Evolutionary conservation across 306 rosid genomes (phyloP).

Genomic region (Chamaecrista fasciculata): DNA sequence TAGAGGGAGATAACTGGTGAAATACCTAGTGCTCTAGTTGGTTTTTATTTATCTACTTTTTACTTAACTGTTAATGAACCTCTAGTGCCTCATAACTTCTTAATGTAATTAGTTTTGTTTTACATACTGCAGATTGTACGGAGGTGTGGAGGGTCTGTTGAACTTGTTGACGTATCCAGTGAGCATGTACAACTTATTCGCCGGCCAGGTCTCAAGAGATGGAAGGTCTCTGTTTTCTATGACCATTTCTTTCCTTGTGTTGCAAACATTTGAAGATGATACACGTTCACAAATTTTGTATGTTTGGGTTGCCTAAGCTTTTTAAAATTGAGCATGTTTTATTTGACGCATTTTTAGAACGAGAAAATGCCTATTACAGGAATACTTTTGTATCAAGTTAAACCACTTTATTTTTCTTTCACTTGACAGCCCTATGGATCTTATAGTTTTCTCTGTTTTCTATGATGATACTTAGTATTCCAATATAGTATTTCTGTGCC

Average conservation of each 20-base stretch:
- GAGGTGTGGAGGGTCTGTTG: slow-evolving; percentile 63
- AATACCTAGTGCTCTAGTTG: slow-evolving; percentile 29
- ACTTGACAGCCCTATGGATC: neutral
- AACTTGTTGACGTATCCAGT: slow-evolving; percentile 75
- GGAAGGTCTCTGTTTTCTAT: slow-evolving; percentile 65
- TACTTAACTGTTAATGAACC: neutral
- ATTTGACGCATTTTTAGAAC: neutral
- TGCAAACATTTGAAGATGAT: slow-evolving; percentile 11
- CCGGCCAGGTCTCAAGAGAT: slow-evolving; percentile 76
- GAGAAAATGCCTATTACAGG: neutral
- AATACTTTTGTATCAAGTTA: neutral
- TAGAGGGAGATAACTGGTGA: slow-evolving; percentile 1
- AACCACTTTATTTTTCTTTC: slow-evolving; percentile 9
- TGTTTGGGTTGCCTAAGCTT: slow-evolving; percentile 5
- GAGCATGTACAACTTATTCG: slow-evolving; percentile 78
- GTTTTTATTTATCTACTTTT: slow-evolving; percentile 12
- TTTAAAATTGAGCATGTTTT: slow-evolving; percentile 15
- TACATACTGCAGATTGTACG: slow-evolving; percentile 65
- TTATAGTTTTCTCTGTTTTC: slow-evolving; percentile 11
- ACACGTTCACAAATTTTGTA: neutral
- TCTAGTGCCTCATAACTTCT: neutral
- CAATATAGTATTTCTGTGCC: neutral
- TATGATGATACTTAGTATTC: neutral
- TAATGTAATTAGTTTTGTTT: neutral
- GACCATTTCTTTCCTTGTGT: neutral